Base-by-base conservation (phyloP, 345 rosid species). In the Bruguiera parviflora region DNA sequence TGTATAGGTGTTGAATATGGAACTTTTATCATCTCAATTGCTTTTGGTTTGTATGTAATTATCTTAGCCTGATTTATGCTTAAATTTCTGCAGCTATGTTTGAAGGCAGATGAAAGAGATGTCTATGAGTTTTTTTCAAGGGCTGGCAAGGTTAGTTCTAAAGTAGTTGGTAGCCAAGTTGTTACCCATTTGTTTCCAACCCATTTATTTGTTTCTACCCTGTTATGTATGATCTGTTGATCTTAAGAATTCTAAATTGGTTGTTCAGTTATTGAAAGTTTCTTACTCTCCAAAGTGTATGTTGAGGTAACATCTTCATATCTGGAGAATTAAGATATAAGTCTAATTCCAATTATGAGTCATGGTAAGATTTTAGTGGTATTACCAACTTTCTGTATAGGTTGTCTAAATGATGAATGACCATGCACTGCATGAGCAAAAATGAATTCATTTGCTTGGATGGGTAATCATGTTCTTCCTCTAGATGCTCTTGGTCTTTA, bases 61-160 rank as follows among this genome's bases (percentile, higher is more conserved):
- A 13, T 61, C 73, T 27, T 64, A 18, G 51, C 1, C 3, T 58
- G 63, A 21, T 51, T 39, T 25, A 33, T 20, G 55, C 64, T 53
- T 76, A 47, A 63, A 63, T 33, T 29, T 68, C 52, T 58, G 57
- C 92, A 95, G 99, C 86, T 95, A 72, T 81, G 83, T 72, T 78
- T 95, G 88, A 95, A 90, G 82, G 99, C 99, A 64, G 86, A 82
- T 80, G 99, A 95, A 84, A 92, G 89, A 79, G 91, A 95, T 72
- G 89, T 88, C 56, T 95, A 90, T 58, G 99, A 90, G 68, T 95
- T 95, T 80, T 95, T 95, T 78, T 88, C 97, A 28, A 87, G 87
- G 77, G 99, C 99, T 77, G 99, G 99, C 80, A 92, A 92, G 96
- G 99, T 95, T 76, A 79, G 80, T 74, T 68, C 22, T 20, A 52